phyloP scores from a whole-genome alignment of 2,329 filamentous ascomycete species.

The Fusarium concolor region DNA sequence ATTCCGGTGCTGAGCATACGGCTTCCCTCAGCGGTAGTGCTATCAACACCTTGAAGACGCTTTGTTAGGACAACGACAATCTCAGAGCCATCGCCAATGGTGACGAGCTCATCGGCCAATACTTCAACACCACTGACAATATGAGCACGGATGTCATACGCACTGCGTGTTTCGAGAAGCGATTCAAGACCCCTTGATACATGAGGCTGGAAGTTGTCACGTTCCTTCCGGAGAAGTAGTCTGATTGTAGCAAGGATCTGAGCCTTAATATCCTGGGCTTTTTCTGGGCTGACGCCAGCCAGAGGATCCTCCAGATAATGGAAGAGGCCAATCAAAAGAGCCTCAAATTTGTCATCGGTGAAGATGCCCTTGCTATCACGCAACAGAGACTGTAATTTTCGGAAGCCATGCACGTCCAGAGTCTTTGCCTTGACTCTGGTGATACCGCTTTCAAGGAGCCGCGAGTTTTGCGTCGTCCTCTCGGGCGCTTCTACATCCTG shows the following conservation, averaged over 20 bases:
- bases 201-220: conserved; percentile 74
- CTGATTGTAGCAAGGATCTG: conserved; percentile 81
- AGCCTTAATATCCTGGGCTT: conserved; percentile 77
- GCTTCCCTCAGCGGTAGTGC: conserved; percentile 58
- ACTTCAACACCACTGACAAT: conserved; percentile 80
- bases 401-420: conserved; percentile 85
- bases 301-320: conserved; percentile 76
- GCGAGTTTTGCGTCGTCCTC: conserved; percentile 66
- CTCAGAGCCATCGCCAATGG: conserved; percentile 71
- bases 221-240: conserved; percentile 75
- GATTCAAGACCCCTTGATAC: conserved; percentile 75
- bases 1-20: conserved; percentile 72
- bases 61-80: conserved; percentile 66
- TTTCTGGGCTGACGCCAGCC: conserved; percentile 67
- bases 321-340: conserved; percentile 75
- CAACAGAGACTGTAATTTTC: conserved; percentile 79
- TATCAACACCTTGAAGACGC: conserved; percentile 58
- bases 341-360: conserved; percentile 74
- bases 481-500: conserved; percentile 54
- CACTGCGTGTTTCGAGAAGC: conserved; percentile 71
- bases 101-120: conserved; percentile 77
- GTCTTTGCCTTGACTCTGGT: conserved; percentile 76
- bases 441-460: conserved; percentile 79
- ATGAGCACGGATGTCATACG: conserved; percentile 76
- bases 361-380: conserved; percentile 74